Evolutionary conservation across 441 rosid species (phyloP), one percentile per base, ranked within the genome.

Genomic region (Euphorbia corollata): DNA sequence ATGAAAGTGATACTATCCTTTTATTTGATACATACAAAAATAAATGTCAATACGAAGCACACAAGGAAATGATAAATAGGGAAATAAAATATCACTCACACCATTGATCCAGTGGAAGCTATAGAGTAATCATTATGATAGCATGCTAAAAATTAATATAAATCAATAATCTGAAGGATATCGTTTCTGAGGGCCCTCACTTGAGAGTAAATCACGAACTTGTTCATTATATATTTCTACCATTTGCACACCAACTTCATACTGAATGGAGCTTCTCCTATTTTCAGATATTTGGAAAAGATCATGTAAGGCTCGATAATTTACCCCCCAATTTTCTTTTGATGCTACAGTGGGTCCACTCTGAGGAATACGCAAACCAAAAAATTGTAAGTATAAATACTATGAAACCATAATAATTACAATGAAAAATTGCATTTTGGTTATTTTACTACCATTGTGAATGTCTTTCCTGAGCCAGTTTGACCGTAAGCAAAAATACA

Each of bases 391-490:
- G 53, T 23, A 19, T 18, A 70, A 20, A 22, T 32, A 8, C 12
- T 22, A 36, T 13, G 13, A n/a, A 64, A 41, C 24, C 32, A 8
- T 41, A 34, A 16, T 30, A 8, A 11, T 15, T 51, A 39, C 34
- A 50, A 57, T 19, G 5, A 53, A 68, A 57, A 65, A 5, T 16
- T 43, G n/a, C 53, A 48, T n/a, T 47, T 34, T 47, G 12, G 12
- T 54, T 43, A 66, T 16, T 53, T 59, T 10, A 38, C 20, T 77
- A 82, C 86, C 86, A 82, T 82, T 19, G 86, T 82, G 53, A 77
- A 82, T 13, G 81, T 77, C 78, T 77, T 77, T 18, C 81, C 81
- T 13, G 81, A 78, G 30, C 81, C 81, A 8, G 86, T 36, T 36
- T 36, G 41, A 36, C 41, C 41, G 9, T 36, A 36, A 36, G 41